phyloP scores from a whole-genome alignment of 768 basidiomycete genomes.

The Tylopilus rubrobrunneus region DNA sequence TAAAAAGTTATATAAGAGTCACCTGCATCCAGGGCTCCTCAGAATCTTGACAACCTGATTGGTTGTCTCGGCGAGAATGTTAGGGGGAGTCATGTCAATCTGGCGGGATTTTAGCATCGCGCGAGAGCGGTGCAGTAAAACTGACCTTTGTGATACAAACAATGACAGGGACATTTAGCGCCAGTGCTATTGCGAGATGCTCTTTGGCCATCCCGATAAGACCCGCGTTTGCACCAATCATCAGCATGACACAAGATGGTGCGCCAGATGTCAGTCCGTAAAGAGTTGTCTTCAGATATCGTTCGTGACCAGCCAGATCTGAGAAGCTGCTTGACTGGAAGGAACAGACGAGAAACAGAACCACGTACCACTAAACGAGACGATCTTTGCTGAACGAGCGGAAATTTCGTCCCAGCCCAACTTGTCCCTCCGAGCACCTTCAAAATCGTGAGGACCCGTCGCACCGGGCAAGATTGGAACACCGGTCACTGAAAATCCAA shows the following conservation, averaged over 20 bases:
- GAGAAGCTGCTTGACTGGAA: not conserved
- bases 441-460: constrained; percentile 51
- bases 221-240: constrained; percentile 94
- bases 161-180: constrained; percentile 88
- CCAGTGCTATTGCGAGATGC: constrained; percentile 91
- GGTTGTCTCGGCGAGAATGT: constrained; percentile 85
- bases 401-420: constrained; percentile 97
- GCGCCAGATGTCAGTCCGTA: constrained; percentile 94
- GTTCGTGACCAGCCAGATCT: constrained; percentile 96
- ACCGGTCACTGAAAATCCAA: constrained; percentile 81
- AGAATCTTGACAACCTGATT: constrained; percentile 92
- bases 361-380: constrained; percentile 79
- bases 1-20: constrained; percentile 14
- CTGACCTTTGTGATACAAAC: constrained; percentile 91
- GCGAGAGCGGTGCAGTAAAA: not conserved
- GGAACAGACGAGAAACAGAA: not conserved
- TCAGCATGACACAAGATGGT: constrained; percentile 87
- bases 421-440: constrained; percentile 75
- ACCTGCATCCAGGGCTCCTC: constrained; percentile 91
- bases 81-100: constrained; percentile 97
- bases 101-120: constrained; percentile 5
- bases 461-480: constrained; percentile 73
- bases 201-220: constrained; percentile 93
- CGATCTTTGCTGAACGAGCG: constrained; percentile 81
- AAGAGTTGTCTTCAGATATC: constrained; percentile 88